Percentiles rank a stretch among this genome's conserved stretches.
Conservation (phyloP, 73 alveolate genomes). For the Chromera velia region DNA sequence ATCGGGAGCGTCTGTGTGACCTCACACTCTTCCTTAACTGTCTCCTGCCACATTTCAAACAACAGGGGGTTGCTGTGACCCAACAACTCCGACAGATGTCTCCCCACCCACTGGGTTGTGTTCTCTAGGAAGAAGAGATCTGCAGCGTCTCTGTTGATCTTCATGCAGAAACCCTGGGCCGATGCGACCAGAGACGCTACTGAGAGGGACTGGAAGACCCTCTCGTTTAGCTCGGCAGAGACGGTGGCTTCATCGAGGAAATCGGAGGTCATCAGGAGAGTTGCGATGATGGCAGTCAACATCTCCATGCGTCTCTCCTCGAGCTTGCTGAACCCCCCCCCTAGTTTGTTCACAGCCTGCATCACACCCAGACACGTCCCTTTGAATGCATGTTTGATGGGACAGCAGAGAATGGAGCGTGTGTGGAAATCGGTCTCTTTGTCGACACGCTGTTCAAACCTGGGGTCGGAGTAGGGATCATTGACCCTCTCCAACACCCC, state of each 20-base stretch:
- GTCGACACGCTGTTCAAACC: neutral
- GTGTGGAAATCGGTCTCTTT: neutral
- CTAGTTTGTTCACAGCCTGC: neutral
- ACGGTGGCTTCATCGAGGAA: neutral
- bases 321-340: neutral
- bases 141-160: neutral
- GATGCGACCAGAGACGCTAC: neutral
- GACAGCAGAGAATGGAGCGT: neutral
- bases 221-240: neutral
- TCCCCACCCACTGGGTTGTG: neutral
- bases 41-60: neutral
- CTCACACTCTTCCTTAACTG: neutral
- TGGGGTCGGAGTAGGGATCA: neutral
- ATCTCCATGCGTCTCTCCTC: neutral
- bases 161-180: neutral
- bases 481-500: neutral
- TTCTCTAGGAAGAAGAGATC: neutral
- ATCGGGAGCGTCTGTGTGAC: no score
- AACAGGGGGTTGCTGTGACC: neutral
- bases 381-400: neutral
- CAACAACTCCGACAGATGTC: neutral
- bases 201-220: neutral
- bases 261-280: neutral
- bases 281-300: neutral
- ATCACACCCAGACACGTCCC: neutral